Base-by-base conservation (phyloP, 495 filamentous ascomycete species). In the Thozetella sp. region DNA sequence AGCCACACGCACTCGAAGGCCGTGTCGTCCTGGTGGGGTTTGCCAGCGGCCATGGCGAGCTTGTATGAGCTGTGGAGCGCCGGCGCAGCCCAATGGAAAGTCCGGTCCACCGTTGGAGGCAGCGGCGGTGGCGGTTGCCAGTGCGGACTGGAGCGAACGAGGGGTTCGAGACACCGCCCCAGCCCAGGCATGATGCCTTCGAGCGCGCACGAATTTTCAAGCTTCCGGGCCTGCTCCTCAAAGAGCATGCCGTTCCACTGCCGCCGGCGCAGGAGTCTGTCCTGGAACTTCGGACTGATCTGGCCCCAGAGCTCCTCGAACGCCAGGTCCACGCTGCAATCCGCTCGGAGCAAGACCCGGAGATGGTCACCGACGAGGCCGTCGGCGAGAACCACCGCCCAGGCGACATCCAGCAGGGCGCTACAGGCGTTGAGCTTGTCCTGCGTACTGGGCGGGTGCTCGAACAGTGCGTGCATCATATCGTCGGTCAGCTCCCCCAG, bases 201-300 rank as follows among this genome's bases (percentile, higher is more conserved):
- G n/a, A 11, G 43, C 43, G 9, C n/a, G n/a, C 43, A 48, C 43
- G 4, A 3, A 10, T 20, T 10, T 3, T 10, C 43, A 19, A 48
- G 43, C 3, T 11, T 20, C n/a, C 43, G 6, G 43, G 20, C 20
- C n/a, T 48, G 43, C n/a, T 48, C 43, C 43, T 48, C 43, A n/a
- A 48, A 48, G 6, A 48, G 6, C 43, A 48, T 48, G 43, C n/a
- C 43, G 43, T 48, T 48, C 43, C 43, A 48, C n/a, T 48, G 43
- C 43, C n/a, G 12, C 43, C n/a, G 43, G n/a, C 43, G n/a, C n/a
- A 48, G 43, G 9, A 48, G 43, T n/a, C 12, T 11, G 43, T 9
- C n/a, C 43, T 48, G 43, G 9, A 15, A 4, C 10, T 19, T 3
- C 11, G 43, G 9, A 4, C 43, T 20, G 43, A 48, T 4, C 3